These are phyloP conservation scores for Microthyrium microscopicum DNA, from an alignment of 2,329 filamentous ascomycete genomes.

Conservation along the genomic window DNA sequence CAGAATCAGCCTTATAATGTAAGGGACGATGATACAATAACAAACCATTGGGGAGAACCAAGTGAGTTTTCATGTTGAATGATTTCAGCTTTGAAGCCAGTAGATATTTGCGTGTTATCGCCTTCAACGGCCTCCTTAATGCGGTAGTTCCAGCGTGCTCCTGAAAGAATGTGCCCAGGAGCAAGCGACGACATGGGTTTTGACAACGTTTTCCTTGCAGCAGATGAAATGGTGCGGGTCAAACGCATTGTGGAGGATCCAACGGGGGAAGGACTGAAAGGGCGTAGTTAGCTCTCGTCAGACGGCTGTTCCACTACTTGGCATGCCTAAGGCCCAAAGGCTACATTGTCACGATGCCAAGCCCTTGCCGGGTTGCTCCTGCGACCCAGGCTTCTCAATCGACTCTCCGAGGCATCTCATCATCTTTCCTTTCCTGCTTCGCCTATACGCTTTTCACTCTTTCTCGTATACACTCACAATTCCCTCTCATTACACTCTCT, in stretches of 20 bases:
- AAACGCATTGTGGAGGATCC: conserved; percentile 6
- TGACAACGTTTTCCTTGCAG: conserved; percentile 7
- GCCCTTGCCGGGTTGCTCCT: conserved; percentile 6
- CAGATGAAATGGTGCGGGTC: conserved; percentile 6
- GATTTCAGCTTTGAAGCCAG: conserved; percentile 10
- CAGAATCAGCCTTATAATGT: conserved; percentile 8
- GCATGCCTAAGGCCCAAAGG: conserved; percentile 6
- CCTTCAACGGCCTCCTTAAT: conserved; percentile 8
- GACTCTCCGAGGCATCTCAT: conserved; percentile 2
- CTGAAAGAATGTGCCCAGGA: conserved; percentile 9
- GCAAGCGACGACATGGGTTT: conserved; percentile 11
- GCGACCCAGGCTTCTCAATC: conserved; percentile 4
- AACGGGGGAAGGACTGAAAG: conserved; percentile 4
- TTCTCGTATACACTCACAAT: conserved; percentile 7
- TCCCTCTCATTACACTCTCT: conserved; percentile 9
- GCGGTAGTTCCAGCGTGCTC: conserved; percentile 10
- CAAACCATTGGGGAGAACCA: conserved; percentile 9
- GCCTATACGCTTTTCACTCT: conserved; percentile 8
- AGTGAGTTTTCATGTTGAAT: conserved; percentile 6
- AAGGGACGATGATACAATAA: conserved; percentile 6
- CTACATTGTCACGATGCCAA: conserved; percentile 5
- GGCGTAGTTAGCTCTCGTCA: conserved; percentile 4
- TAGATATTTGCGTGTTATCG: conserved; percentile 10
- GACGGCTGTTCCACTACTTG: conserved; percentile 3
- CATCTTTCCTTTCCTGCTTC: conserved; percentile 4